Evolutionary conservation across 352 stramenopile species (phyloP), one percentile per base, ranked within the genome.

Genomic region (Phytophthora idaei): DNA sequence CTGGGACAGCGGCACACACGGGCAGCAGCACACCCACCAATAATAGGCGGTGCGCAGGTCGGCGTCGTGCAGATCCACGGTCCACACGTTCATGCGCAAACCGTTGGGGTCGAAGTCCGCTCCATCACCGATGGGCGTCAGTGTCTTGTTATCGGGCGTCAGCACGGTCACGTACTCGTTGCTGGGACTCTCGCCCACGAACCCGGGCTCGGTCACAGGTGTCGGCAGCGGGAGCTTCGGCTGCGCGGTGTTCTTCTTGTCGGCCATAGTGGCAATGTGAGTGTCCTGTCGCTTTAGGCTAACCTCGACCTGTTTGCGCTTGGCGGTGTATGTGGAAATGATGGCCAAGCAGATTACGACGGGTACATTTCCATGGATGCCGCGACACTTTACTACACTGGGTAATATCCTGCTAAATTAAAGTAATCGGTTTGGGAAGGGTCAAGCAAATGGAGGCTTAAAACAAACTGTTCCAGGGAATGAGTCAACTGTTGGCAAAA

Each of bases 71-170:
- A 81, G 21, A 9, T 64, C 52, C 21, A 67, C 54, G 7, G 52
- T 74, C 73, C 73, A 81, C 31, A 60, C 27, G 49, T 78, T 73
- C 70, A 81, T 70, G 39, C 71, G 70, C 25, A 81, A 48, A 1
- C 70, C 73, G 55, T 76, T 71, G 4, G 69, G 64, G 52, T 81
- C 70, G 31, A 77, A 71, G 41, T 77, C 73, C 17, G 50, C 58
- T n/a, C n/a, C 47, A 4, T 39, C 14, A 3, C 41, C 15, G 31
- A 53, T 49, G 1, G 51, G 57, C 2, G 44, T 64, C 39, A 57
- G 56, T 12, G 53, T 44, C 58, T 74, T 78, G 54, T 70, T 57
- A 48, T 76, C 73, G 6, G 73, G 73, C 10, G 73, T 81, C 28
- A 76, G 47, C 36, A 81, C 70, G 14, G 66, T 78, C 56, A 81